Evolutionary conservation across 306 rosid species (phyloP).

Genomic region (Fagus sylvatica): DNA sequence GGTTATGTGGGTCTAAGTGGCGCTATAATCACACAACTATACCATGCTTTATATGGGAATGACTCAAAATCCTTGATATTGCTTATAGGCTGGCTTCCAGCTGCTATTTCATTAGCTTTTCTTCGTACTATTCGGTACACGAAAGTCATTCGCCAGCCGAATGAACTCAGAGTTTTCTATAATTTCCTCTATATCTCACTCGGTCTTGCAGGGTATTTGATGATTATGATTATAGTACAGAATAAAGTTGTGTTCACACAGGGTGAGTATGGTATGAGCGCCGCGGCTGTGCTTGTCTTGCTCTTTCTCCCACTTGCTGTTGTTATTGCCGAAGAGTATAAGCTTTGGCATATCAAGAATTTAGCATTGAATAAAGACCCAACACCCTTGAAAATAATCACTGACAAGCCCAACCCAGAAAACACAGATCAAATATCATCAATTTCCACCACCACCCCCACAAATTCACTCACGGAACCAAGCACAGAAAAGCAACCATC

Average conservation of each 20-base stretch:
- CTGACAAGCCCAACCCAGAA: slow-evolving; percentile 21
- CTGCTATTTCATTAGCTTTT: slow-evolving; percentile 46
- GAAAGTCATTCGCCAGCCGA: slow-evolving; percentile 36
- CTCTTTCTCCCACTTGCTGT: slow-evolving; percentile 44
- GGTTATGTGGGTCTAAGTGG: slow-evolving; percentile 68
- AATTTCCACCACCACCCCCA: neutral
- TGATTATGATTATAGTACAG: slow-evolving; percentile 53
- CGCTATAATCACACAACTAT: slow-evolving; percentile 55
- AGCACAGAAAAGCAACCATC: slow-evolving; percentile 11
- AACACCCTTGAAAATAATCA: slow-evolving; percentile 20
- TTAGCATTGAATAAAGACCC: neutral
- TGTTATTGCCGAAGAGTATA: slow-evolving; percentile 45
- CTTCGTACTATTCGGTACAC: slow-evolving; percentile 45
- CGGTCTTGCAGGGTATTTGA: slow-evolving; percentile 61
- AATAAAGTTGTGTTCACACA: slow-evolving; percentile 26
- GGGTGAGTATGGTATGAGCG: slow-evolving; percentile 41
- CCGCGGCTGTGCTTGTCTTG: slow-evolving; percentile 39
- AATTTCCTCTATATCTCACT: slow-evolving; percentile 57
- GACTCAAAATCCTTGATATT: slow-evolving; percentile 45
- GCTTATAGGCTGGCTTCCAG: slow-evolving; percentile 59
- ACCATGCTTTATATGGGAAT: slow-evolving; percentile 38
- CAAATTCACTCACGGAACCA: neutral
- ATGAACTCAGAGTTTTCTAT: slow-evolving; percentile 49
- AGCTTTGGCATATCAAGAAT: slow-evolving; percentile 23
- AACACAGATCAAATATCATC: neutral